Conservation (phyloP, 768 basidiomycete species). For the Tulasnella sp. region DNA sequence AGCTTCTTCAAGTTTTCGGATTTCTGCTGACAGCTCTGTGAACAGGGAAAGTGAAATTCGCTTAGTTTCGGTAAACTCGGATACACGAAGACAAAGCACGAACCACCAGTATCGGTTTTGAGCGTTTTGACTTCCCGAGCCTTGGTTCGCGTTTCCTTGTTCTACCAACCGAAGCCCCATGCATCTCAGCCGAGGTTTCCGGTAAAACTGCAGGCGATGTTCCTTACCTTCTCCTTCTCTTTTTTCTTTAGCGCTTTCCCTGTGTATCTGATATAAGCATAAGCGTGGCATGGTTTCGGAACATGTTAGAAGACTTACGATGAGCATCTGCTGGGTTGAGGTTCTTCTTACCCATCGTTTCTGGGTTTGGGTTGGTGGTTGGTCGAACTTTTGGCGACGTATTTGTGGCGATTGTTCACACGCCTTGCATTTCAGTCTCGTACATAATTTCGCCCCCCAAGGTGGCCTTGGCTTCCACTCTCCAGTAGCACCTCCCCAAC, state of each 20-base stretch:
- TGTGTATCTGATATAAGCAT: constrained; percentile 30
- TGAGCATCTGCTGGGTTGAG: constrained; percentile 92
- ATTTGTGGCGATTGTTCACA: neutral
- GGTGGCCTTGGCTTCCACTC: neutral
- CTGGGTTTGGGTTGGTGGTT: neutral
- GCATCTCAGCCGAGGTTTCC: neutral
- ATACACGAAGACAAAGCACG: constrained; percentile 24
- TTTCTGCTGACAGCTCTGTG: constrained; percentile 73
- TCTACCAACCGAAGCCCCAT: constrained; percentile 7
- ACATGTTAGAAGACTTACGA: constrained; percentile 45
- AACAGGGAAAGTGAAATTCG: neutral
- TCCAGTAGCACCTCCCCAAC: neutral
- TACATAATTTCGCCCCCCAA: neutral
- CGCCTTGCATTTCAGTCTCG: neutral
- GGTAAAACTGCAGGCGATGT: neutral
- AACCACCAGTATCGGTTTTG: constrained; percentile 88
- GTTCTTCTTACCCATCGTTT: constrained; percentile 40
- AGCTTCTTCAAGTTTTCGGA: constrained; percentile 33
- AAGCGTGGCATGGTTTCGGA: neutral
- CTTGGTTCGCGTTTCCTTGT: constrained; percentile 39
- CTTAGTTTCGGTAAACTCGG: neutral
- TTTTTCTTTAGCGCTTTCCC: constrained; percentile 91
- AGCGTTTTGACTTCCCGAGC: constrained; percentile 81
- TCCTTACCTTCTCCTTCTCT: constrained; percentile 81
- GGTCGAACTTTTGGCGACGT: neutral